phyloP scores from a whole-genome alignment of 164 flowering plant genomes.

The Vitis rupestris region DNA sequence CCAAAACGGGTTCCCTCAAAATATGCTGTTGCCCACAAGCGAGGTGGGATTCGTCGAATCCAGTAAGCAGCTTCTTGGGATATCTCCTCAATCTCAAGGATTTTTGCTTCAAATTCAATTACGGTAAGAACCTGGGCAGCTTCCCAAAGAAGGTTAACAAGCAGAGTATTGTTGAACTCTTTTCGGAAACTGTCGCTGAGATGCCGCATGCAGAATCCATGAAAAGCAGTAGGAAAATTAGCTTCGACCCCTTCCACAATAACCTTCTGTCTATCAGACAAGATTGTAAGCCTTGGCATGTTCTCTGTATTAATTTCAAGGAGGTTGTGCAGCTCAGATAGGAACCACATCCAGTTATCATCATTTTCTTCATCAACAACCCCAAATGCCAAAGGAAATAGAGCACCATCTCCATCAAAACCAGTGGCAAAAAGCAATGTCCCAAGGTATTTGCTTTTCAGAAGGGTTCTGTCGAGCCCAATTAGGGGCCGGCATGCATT shows the following conservation, averaged over 20 bases:
- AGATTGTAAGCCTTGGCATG: constrained; percentile 14
- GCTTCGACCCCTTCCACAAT: neutral
- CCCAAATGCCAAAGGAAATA: constrained; percentile 41
- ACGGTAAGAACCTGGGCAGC: constrained; percentile 23
- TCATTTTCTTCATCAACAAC: constrained; percentile 33
- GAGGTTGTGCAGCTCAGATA: constrained; percentile 10
- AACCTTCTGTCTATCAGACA: constrained; percentile 18
- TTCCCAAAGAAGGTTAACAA: constrained; percentile 14
- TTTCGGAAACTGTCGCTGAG: constrained; percentile 7
- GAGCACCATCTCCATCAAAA: constrained; percentile 37
- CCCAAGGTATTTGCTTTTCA: constrained; percentile 28
- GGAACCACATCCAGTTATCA: constrained; percentile 40
- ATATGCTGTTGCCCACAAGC: constrained; percentile 21
- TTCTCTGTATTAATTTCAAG: constrained; percentile 23
- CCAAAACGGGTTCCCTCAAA: constrained; percentile 20
- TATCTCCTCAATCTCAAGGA: constrained; percentile 11
- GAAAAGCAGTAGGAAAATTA: constrained; percentile 15
- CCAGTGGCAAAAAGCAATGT: constrained; percentile 34
- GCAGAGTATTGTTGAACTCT: constrained; percentile 8
- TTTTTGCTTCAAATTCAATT: constrained; percentile 8
- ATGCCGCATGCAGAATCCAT: constrained; percentile 20
- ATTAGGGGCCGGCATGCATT: constrained; percentile 60
- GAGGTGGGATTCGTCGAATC: constrained; percentile 17
- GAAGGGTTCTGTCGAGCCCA: constrained; percentile 37
- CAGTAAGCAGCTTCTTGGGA: constrained; percentile 22